Evolutionary conservation across 2,329 filamentous ascomycete genomes (phyloP).

Genomic region (Hypoxylon sp.): DNA sequence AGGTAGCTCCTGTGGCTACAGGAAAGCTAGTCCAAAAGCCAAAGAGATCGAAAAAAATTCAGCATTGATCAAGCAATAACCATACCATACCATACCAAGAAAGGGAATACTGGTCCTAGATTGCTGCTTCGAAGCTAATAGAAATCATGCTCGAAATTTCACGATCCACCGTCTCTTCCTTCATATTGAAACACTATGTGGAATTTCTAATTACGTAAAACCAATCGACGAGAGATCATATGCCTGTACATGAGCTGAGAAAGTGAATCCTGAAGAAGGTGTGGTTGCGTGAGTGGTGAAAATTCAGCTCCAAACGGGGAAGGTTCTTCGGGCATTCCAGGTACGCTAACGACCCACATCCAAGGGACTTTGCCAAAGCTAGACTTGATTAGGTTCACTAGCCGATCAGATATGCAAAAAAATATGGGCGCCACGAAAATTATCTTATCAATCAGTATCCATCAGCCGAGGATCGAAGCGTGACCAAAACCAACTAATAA

Average conservation of each 20-base stretch:
- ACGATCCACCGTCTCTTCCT: conserved; percentile 8
- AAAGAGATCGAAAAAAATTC: conserved; percentile 3
- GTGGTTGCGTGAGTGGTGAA: conserved; percentile 18
- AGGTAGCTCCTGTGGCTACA: conserved; percentile 10
- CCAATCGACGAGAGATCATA: conserved; percentile 3
- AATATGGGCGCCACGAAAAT: conserved; percentile 27
- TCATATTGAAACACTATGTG: not conserved
- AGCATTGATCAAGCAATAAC: conserved; percentile 3
- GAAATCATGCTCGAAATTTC: conserved; percentile 9
- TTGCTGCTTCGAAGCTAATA: conserved; percentile 17
- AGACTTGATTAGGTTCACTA: conserved; percentile 29
- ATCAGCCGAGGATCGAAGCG: conserved; percentile 34
- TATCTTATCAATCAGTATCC: conserved; percentile 46
- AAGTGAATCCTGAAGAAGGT: conserved; percentile 23
- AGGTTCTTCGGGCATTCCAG: conserved; percentile 43
- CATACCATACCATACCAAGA: conserved; percentile 22
- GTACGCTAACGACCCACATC: conserved; percentile 14
- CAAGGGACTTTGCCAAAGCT: conserved; percentile 16
- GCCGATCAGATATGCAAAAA: conserved; percentile 29
- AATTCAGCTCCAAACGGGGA: conserved; percentile 34
- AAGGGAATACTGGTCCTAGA: conserved; percentile 21
- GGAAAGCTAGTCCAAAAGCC: not conserved
- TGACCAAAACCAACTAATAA: conserved; percentile 30
- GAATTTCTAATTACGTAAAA: conserved; percentile 32
- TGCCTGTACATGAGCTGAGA: conserved; percentile 35